Evolutionary conservation across 2,329 filamentous ascomycete genomes (phyloP).

Genomic region (Calonectria pauciramosa): DNA sequence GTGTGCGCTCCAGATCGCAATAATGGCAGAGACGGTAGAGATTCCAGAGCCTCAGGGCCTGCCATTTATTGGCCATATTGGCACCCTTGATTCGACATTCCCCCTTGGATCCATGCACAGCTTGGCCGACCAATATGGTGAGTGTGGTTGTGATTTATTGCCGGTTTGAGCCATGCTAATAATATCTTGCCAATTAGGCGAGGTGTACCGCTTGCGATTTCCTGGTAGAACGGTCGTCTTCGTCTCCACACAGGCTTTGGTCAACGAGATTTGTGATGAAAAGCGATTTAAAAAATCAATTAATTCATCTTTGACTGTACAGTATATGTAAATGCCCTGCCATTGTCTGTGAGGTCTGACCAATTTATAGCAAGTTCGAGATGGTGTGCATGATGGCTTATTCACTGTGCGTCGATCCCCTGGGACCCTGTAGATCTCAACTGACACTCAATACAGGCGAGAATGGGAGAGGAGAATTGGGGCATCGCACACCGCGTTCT

Average conservation of each 20-base stretch:
- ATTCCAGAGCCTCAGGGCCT: conserved; percentile 74
- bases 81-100: conserved; percentile 69
- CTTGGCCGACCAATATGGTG: conserved; percentile 74
- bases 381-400: conserved; percentile 74
- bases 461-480: conserved; percentile 70
- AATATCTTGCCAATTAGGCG: conserved; percentile 9
- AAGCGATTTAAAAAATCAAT: conserved; percentile 73
- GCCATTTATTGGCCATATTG: conserved; percentile 74
- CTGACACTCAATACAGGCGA: conserved; percentile 53
- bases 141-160: conserved; percentile 25
- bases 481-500: conserved; percentile 74
- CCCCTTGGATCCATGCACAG: conserved; percentile 66
- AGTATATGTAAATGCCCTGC: conserved; percentile 14
- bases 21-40: conserved; percentile 48
- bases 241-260: conserved; percentile 66
- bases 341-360: neutral
- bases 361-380: conserved; percentile 63
- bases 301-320: conserved; percentile 58
- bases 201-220: conserved; percentile 30
- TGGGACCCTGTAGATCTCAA: neutral
- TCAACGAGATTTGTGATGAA: conserved; percentile 76
- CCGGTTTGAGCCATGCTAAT: neutral
- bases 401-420: conserved; percentile 66
- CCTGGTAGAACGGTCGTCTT: conserved; percentile 55
- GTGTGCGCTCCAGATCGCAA: conserved; percentile 8